Percentiles rank a stretch among this genome's conserved stretches.
phyloP scores from a whole-genome alignment of 768 basidiomycete species.

The Clavaria fumosa region DNA sequence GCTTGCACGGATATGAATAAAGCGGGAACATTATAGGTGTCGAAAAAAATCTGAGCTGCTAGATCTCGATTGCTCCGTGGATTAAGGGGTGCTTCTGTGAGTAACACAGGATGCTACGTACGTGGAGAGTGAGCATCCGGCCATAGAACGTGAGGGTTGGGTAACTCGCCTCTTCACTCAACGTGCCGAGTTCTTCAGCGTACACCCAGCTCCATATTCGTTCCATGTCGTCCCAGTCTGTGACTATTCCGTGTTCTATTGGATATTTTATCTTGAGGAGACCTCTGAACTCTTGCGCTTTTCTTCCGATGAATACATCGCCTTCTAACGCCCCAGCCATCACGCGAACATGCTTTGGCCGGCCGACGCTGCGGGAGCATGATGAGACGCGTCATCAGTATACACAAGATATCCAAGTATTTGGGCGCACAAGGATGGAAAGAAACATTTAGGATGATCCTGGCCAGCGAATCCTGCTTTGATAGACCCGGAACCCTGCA shows the following conservation, averaged over 20 bases:
- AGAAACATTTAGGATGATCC: constrained; percentile 98
- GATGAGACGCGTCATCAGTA: constrained; percentile 13
- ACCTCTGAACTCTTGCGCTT: constrained; percentile 91
- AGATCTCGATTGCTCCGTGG: constrained; percentile 92
- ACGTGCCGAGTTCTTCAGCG: constrained; percentile 83
- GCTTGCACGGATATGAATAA: constrained; percentile 95
- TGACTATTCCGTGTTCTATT: constrained; percentile 98
- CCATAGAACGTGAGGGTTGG: constrained; percentile 8
- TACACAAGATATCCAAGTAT: constrained; percentile 16
- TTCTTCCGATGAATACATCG: constrained; percentile 88
- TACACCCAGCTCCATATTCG: constrained; percentile 99
- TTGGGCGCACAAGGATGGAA: constrained; percentile 84
- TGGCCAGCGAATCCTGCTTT: constrained; percentile 99
- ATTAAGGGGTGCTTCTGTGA: constrained; percentile 96
- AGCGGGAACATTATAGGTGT: constrained; percentile 98
- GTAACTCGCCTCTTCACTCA: constrained; percentile 83
- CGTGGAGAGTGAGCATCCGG: constrained; percentile 7
- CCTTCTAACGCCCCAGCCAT: constrained; percentile 97
- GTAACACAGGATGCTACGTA: constrained; percentile 91
- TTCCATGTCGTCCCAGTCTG: constrained; percentile 99
- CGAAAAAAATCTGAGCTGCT: constrained; percentile 98
- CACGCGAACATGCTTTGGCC: constrained; percentile 94
- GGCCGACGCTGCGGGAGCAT: constrained; percentile 57
- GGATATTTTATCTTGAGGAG: constrained; percentile 97
- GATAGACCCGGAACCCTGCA: constrained; percentile 94